Evolutionary conservation across 768 basidiomycete genomes (phyloP).

Genomic region (Hygrocybe punicea): DNA sequence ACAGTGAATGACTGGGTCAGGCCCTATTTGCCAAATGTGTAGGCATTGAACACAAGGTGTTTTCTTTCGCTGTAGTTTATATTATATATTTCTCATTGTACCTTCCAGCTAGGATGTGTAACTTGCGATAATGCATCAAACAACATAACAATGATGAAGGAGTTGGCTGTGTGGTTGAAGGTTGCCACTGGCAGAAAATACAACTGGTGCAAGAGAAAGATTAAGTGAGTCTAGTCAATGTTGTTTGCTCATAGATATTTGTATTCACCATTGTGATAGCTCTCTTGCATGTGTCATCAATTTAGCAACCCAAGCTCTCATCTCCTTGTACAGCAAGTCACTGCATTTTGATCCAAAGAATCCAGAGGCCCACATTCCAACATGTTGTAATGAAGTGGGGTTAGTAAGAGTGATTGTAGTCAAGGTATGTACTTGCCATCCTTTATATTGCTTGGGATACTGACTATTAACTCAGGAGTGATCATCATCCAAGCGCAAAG

Average conservation of each 20-base stretch:
- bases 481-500: conserved; percentile 25
- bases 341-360: conserved; percentile 19
- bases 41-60: conserved; percentile 30
- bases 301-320: conserved; percentile 30
- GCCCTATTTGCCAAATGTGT: conserved; percentile 32
- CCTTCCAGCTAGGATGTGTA: conserved; percentile 30
- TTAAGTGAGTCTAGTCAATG: conserved; percentile 6
- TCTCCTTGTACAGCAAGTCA: conserved; percentile 27
- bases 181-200: neutral
- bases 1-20: conserved; percentile 32
- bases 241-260: neutral
- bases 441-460: neutral
- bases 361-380: conserved; percentile 16
- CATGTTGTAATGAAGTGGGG: conserved; percentile 21
- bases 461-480: conserved; percentile 17
- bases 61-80: neutral
- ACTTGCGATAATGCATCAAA: conserved; percentile 40
- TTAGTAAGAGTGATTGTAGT: conserved; percentile 8
- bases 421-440: conserved; percentile 10
- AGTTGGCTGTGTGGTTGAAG: conserved; percentile 20
- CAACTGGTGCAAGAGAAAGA: neutral
- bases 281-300: conserved; percentile 34
- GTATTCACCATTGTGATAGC: conserved; percentile 13
- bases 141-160: conserved; percentile 34
- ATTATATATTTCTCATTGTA: neutral